Conservation (phyloP, 2,329 filamentous ascomycete species). For the Fusarium sp. region DNA sequence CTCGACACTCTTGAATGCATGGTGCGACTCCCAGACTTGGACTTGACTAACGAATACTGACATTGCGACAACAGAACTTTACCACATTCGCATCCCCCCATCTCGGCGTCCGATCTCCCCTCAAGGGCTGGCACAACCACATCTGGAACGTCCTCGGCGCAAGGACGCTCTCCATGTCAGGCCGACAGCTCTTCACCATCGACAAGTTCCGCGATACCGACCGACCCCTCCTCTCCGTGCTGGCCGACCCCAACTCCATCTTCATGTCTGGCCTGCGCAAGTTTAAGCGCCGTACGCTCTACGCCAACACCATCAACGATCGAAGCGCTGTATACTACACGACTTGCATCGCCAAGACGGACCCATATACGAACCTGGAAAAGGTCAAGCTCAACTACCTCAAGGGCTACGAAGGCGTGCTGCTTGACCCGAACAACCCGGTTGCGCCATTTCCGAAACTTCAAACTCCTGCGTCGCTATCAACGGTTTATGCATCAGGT, state of each 20-base stretch:
- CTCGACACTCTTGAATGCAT: constrained; percentile 85
- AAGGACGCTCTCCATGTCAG: constrained; percentile 83
- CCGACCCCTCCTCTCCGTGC: constrained; percentile 81
- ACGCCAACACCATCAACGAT: constrained; percentile 91
- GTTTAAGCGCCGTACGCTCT: constrained; percentile 83
- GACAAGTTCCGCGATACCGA: constrained; percentile 87
- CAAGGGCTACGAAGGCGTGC: constrained; percentile 77
- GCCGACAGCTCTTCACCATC: constrained; percentile 87
- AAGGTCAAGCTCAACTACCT: constrained; percentile 79
- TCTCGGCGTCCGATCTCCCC: constrained; percentile 78
- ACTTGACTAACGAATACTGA: constrained; percentile 16
- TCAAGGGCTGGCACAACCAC: constrained; percentile 73
- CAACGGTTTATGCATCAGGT: constrained; percentile 48
- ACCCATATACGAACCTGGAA: constrained; percentile 79
- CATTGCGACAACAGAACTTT: constrained; percentile 74
- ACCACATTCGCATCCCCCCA: constrained; percentile 91
- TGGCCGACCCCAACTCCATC: constrained; percentile 86
- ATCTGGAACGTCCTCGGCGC: constrained; percentile 89
- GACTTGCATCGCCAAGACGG: constrained; percentile 78
- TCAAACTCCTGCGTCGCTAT: constrained; percentile 43
- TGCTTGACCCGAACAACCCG: constrained; percentile 77
- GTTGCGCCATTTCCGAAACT: constrained; percentile 61
- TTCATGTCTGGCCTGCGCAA: constrained; percentile 83
- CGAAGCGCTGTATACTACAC: constrained; percentile 86
- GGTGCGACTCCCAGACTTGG: constrained; percentile 55